These are phyloP conservation scores for Hanseniaspora pseudoguilliermondii DNA, from an alignment of 805 yeast species.

Conservation along the genomic window DNA sequence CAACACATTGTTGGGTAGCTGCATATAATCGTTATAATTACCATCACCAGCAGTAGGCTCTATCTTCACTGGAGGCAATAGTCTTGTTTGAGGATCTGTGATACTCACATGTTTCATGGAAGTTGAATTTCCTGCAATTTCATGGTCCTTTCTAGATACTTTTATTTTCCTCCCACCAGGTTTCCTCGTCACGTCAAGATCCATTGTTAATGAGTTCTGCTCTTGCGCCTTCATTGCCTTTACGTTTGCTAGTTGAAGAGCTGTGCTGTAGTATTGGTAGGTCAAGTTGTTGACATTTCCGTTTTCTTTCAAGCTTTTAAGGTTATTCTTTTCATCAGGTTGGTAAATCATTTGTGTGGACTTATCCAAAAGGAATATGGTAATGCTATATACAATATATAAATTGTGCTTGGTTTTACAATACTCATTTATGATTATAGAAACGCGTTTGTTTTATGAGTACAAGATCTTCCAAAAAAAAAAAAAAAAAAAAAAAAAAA, in stretches of 20 bases:
- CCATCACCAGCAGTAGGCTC: not conserved
- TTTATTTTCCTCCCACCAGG: not conserved
- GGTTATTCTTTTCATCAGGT: not conserved
- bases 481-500: too few relatives aligned
- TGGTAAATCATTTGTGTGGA: not conserved
- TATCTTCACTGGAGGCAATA: conserved; percentile 2
- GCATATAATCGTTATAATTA: not conserved
- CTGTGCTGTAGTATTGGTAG: conserved; percentile 4
- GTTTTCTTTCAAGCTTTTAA: not conserved
- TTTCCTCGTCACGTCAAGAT: not conserved
- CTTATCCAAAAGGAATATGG: too few relatives aligned
- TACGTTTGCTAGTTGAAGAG: not conserved
- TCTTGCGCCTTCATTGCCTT: not conserved
- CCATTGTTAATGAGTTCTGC: not conserved
- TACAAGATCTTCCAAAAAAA: too few relatives aligned
- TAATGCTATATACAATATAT: too few relatives aligned
- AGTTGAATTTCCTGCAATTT: not conserved
- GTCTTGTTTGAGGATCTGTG: not conserved
- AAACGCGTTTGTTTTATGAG: too few relatives aligned
- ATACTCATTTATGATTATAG: too few relatives aligned
- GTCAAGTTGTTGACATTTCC: conserved; percentile 6
- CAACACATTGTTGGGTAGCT: not conserved
- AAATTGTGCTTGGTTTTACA: too few relatives aligned
- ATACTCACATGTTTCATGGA: not conserved
- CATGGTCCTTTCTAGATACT: not conserved